phyloP scores from a whole-genome alignment of 371 early-diverging fungal species.

The Mucor piriformis region DNA sequence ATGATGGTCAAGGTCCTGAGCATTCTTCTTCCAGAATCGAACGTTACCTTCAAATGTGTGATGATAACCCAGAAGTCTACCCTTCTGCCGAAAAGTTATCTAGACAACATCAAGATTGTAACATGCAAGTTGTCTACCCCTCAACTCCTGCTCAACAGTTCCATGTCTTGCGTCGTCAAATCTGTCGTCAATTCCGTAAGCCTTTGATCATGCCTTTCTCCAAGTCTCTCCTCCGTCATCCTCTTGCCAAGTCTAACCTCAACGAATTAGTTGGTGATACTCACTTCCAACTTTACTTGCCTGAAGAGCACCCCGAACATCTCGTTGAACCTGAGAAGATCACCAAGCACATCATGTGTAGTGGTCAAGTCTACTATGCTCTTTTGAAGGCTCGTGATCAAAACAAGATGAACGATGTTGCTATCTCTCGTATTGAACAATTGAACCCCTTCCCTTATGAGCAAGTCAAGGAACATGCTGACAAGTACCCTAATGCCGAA shows the following conservation, averaged over 20 bases:
- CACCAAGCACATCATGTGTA: slow-evolving; percentile 88
- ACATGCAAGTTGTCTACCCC: slow-evolving; percentile 95
- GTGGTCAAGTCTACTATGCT: slow-evolving; percentile 96
- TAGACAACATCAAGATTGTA: slow-evolving; percentile 95
- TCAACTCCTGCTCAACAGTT: slow-evolving; percentile 96
- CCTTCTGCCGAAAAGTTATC: slow-evolving; percentile 79
- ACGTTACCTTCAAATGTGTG: slow-evolving; percentile 92
- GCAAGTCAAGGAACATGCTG: slow-evolving; percentile 79
- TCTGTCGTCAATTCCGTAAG: slow-evolving; percentile 96
- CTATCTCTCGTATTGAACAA: slow-evolving; percentile 95
- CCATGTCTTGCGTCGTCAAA: slow-evolving; percentile 94
- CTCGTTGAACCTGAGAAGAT: slow-evolving; percentile 78
- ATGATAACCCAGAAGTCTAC: slow-evolving; percentile 89
- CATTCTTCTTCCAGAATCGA: slow-evolving; percentile 95
- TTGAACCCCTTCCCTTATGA: slow-evolving; percentile 96
- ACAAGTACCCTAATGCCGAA: slow-evolving; percentile 90
- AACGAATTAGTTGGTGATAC: slow-evolving; percentile 84
- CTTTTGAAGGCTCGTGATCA: slow-evolving; percentile 84
- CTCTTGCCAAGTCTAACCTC: slow-evolving; percentile 83
- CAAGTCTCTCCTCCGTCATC: slow-evolving; percentile 94
- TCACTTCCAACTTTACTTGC: slow-evolving; percentile 88
- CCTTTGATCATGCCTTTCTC: slow-evolving; percentile 88
- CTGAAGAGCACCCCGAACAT: slow-evolving; percentile 83
- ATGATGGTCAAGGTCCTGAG: slow-evolving; percentile 98
- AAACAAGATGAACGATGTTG: slow-evolving; percentile 83